Conservation (phyloP, 2,329 filamentous ascomycete genomes). For the Paraconiothyrium brasiliense region DNA sequence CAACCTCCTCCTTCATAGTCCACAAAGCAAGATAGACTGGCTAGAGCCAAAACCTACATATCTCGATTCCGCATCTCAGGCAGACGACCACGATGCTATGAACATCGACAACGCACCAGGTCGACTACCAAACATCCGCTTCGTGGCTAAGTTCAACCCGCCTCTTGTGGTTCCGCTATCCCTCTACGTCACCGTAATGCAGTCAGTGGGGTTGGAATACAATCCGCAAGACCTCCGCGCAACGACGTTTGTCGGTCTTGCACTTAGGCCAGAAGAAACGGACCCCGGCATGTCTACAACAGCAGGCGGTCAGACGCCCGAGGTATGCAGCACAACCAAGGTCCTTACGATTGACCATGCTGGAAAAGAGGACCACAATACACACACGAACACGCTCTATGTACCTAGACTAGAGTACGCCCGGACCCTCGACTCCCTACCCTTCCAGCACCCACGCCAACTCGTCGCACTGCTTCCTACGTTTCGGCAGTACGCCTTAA, state of each 20-base stretch:
- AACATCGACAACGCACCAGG: constrained; percentile 62
- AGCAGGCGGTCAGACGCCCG: constrained; percentile 52
- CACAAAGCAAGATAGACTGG: constrained; percentile 67
- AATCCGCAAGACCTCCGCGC: constrained; percentile 61
- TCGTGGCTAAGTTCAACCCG: constrained; percentile 78
- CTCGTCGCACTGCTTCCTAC: constrained; percentile 75
- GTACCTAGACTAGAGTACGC: constrained; percentile 79
- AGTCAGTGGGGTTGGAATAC: constrained; percentile 66
- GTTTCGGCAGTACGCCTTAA: constrained; percentile 77
- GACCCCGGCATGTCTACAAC: constrained; percentile 64
- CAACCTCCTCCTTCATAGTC: constrained; percentile 55
- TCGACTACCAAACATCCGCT: constrained; percentile 75
- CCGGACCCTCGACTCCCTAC: constrained; percentile 71
- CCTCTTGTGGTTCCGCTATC: constrained; percentile 74
- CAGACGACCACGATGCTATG: constrained; percentile 62
- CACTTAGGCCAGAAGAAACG: constrained; percentile 53
- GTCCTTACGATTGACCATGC: constrained; percentile 52
- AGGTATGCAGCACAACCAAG: constrained; percentile 60
- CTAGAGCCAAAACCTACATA: constrained; percentile 74
- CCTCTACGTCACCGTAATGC: constrained; percentile 70
- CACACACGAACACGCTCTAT: constrained; percentile 68
- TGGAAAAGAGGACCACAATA: constrained; percentile 33
- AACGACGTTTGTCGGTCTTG: constrained; percentile 61
- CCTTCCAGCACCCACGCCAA: constrained; percentile 82
- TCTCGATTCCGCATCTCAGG: constrained; percentile 37